phyloP scores from a whole-genome alignment of 2,329 filamentous ascomycete species.

The Diaporthe velutina region DNA sequence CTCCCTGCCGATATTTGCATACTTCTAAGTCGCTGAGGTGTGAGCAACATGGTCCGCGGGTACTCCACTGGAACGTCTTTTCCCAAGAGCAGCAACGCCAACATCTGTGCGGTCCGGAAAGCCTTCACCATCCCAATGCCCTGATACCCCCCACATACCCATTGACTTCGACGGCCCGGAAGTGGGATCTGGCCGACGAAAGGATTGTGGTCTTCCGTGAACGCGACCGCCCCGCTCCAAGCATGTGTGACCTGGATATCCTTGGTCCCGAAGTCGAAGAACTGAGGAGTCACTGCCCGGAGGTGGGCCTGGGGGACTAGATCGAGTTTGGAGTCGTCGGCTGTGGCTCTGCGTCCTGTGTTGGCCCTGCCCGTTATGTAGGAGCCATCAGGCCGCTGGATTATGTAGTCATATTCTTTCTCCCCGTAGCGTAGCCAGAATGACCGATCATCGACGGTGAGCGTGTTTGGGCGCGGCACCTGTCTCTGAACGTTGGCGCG shows the following conservation, averaged over 20 bases:
- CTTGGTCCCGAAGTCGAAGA: neutral
- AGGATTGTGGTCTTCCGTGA: neutral
- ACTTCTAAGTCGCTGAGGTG: neutral
- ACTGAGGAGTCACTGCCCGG: neutral
- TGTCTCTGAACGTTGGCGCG: constrained; percentile 11
- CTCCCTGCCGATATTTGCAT: neutral
- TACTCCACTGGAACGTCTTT: neutral
- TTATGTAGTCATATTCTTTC: neutral
- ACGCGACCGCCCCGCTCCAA: neutral
- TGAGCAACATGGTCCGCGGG: neutral
- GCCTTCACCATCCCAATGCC: constrained; percentile 5
- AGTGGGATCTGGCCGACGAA: neutral
- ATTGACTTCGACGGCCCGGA: neutral
- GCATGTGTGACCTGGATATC: neutral
- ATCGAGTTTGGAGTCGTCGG: neutral
- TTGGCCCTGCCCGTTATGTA: neutral
- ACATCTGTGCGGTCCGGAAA: neutral
- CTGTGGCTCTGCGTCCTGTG: neutral
- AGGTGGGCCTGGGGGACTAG: neutral
- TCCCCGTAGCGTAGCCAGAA: neutral
- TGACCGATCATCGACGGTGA: neutral
- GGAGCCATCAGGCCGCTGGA: neutral
- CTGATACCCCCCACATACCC: neutral
- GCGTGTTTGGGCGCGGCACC: neutral
- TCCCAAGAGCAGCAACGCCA: neutral